phyloP scores from a whole-genome alignment of 352 stramenopile species.

The Phytophthora sp. region DNA sequence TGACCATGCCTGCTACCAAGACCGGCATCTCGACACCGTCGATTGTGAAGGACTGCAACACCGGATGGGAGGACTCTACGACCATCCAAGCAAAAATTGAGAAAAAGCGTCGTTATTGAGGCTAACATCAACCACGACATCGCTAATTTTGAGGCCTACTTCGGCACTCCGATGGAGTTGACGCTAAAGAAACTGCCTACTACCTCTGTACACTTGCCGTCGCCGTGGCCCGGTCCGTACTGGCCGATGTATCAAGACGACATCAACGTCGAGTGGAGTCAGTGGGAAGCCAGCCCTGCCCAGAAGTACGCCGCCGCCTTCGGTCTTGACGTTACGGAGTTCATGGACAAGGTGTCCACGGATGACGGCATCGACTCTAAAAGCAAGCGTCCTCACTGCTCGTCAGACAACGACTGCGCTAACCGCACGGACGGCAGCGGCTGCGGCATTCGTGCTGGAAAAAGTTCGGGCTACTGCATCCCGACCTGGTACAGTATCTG shows the following conservation, averaged over 20 bases:
- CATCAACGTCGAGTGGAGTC: slow-evolving; percentile 52
- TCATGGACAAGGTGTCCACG: slow-evolving; percentile 48
- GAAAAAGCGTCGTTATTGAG: slow-evolving; percentile 32
- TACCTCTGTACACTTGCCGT: slow-evolving; percentile 9
- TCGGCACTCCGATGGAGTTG: slow-evolving; percentile 33
- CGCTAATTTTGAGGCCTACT: slow-evolving; percentile 34
- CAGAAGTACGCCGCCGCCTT: slow-evolving; percentile 63
- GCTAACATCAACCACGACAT: slow-evolving; percentile 29
- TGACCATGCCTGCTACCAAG: slow-evolving; percentile 16
- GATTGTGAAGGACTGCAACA: slow-evolving; percentile 27
- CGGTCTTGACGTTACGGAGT: slow-evolving; percentile 34
- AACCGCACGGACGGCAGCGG: slow-evolving; percentile 28
- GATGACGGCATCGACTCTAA: slow-evolving; percentile 42
- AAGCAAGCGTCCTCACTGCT: slow-evolving; percentile 25
- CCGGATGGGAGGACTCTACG: slow-evolving; percentile 29
- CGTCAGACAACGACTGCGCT: slow-evolving; percentile 29
- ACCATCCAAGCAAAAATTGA: slow-evolving; percentile 4
- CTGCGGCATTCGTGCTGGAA: slow-evolving; percentile 34
- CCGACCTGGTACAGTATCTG: slow-evolving; percentile 48
- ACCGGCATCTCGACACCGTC: slow-evolving; percentile 4
- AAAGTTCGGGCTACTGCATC: slow-evolving; percentile 46
- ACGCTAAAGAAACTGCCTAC: slow-evolving; percentile 33
- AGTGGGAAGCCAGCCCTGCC: slow-evolving; percentile 24
- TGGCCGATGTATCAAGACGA: slow-evolving; percentile 65
- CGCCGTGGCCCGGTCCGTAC: slow-evolving; percentile 59